A percentile compares a stretch with the other conserved stretches of the same genome.
These are phyloP conservation scores for Beauveria australis DNA, from an alignment of 2,329 filamentous ascomycete species.

Conservation along the genomic window DNA sequence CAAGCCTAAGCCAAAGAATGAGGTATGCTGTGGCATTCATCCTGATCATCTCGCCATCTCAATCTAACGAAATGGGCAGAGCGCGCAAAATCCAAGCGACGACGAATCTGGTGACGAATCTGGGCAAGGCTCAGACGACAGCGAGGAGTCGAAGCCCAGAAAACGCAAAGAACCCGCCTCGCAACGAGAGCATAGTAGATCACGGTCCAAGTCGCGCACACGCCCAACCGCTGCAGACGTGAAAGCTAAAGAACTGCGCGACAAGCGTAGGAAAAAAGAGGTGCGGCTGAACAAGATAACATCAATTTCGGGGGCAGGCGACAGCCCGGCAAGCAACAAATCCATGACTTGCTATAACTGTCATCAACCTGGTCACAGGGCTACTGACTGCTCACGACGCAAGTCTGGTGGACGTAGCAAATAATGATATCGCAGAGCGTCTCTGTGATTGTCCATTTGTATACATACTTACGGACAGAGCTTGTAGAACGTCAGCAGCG, in stretches of 20 bases:
- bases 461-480: background rate
- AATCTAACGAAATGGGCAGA: slow-evolving; percentile 10
- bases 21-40: slow-evolving; percentile 20
- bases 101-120: slow-evolving; percentile 16
- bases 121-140: slow-evolving; percentile 15
- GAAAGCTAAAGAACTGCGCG: slow-evolving; percentile 42
- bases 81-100: slow-evolving; percentile 16
- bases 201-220: slow-evolving; percentile 25
- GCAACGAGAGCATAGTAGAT: slow-evolving; percentile 18
- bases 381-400: slow-evolving; percentile 42
- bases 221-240: slow-evolving; percentile 18
- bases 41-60: background rate
- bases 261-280: slow-evolving; percentile 55
- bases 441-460: background rate
- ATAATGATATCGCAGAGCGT: background rate
- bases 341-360: slow-evolving; percentile 49
- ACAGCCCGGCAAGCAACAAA: slow-evolving; percentile 18
- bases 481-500: background rate
- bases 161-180: slow-evolving; percentile 21
- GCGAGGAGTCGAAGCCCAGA: slow-evolving; percentile 17
- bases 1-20: slow-evolving; percentile 20
- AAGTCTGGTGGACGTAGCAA: slow-evolving; percentile 9
- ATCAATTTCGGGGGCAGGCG: slow-evolving; percentile 47
- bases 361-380: slow-evolving; percentile 52
- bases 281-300: slow-evolving; percentile 55